These are phyloP conservation scores for Podospora conica DNA, from an alignment of 495 filamentous ascomycete species.

Conservation along the genomic window DNA sequence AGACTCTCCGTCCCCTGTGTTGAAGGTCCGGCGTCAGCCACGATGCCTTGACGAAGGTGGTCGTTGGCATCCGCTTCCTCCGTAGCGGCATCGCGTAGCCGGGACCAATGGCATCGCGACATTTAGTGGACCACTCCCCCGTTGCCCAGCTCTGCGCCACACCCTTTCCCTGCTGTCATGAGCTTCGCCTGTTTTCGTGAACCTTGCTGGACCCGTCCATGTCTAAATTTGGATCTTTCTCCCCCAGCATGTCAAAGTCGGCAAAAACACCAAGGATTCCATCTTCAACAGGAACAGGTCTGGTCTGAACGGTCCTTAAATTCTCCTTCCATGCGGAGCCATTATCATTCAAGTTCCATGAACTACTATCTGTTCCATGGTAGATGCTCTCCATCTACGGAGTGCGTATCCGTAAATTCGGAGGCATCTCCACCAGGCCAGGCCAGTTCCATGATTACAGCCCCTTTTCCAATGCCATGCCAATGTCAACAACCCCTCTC, in stretches of 20 bases:
- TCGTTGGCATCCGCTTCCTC: neutral
- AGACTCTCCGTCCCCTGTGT: too few relatives aligned
- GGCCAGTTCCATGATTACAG: neutral
- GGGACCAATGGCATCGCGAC: neutral
- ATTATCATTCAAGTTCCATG: neutral
- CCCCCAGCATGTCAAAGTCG: too few relatives aligned
- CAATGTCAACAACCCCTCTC: neutral
- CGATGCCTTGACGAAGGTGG: constrained; percentile 2
- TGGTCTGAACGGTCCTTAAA: neutral
- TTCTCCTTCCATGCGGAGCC: neutral
- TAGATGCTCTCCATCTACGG: neutral
- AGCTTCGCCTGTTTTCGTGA: neutral
- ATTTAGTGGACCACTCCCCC: neutral
- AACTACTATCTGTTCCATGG: too few relatives aligned
- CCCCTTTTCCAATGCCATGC: neutral
- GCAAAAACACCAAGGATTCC: too few relatives aligned
- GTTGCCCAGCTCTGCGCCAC: neutral
- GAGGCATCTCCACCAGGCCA: too few relatives aligned
- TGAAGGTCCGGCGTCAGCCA: neutral
- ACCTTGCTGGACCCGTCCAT: neutral
- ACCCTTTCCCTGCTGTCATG: neutral
- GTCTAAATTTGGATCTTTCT: neutral
- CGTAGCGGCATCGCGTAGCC: neutral
- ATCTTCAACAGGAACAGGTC: neutral
- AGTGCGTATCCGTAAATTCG: too few relatives aligned